phyloP scores from a whole-genome alignment of 768 basidiomycete species.

The Suillus brevipes region DNA sequence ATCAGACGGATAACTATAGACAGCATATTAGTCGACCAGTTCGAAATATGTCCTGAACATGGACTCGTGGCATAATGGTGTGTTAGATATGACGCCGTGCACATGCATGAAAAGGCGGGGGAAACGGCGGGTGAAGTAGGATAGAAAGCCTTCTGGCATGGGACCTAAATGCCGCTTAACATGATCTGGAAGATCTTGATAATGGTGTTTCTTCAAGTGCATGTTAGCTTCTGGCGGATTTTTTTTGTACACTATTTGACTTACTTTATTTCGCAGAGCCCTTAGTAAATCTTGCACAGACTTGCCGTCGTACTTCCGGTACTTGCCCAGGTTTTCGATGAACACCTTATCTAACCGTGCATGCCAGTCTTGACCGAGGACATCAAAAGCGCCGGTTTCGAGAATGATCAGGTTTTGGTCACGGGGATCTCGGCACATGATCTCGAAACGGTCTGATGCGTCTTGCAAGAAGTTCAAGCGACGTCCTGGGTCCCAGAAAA shows the following conservation, averaged over 20 bases:
- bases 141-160: constrained; percentile 89
- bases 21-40: constrained; percentile 44
- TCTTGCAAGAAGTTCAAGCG: constrained; percentile 95
- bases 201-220: constrained; percentile 83
- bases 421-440: constrained; percentile 91
- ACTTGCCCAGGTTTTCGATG: constrained; percentile 94
- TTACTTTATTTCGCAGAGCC: constrained; percentile 92
- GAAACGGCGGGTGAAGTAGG: constrained; percentile 93
- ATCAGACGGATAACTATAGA: constrained; percentile 17
- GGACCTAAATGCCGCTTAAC: constrained; percentile 86
- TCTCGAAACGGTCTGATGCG: constrained; percentile 96
- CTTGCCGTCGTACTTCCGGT: constrained; percentile 91
- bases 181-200: constrained; percentile 93
- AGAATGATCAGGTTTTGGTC: constrained; percentile 73
- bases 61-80: constrained; percentile 74
- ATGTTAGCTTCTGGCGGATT: constrained; percentile 12
- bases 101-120: constrained; percentile 92
- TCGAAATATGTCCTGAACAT: constrained; percentile 94
- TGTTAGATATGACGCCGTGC: constrained; percentile 74
- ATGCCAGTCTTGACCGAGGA: constrained; percentile 93
- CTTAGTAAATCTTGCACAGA: constrained; percentile 91
- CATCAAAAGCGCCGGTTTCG: constrained; percentile 63
- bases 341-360: constrained; percentile 82
- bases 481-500: constrained; percentile 91
- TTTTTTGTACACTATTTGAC: constrained; percentile 22